Base-by-base conservation (phyloP, 805 yeast genomes). In the Tetrapisispora nanseiensis region DNA sequence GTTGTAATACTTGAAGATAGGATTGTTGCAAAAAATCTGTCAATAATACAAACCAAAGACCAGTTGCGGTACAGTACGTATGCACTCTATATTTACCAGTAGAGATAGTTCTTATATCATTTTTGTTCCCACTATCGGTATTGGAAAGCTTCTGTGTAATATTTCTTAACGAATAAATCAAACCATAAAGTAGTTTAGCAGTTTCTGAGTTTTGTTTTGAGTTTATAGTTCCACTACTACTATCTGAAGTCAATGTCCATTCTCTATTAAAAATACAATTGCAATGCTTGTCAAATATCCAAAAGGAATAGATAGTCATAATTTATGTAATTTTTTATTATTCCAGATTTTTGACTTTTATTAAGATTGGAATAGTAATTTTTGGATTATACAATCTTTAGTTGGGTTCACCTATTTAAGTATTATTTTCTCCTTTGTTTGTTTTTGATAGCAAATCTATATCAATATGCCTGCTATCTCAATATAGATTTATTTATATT, bases 231-330 rank as follows among this genome's bases (percentile, higher is more conserved):
- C 73, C 74, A 31, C 61, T 52, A 13, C 52, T 49, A 26, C 53
- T 49, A 37, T 54, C 54, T 18, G 59, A 40, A 18, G 56, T 52
- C 44, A 66, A 58, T 1, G 71, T 67, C 80, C 81, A 89, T 58
- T 85, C 94, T 41, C 94, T 69, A 48, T 76, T 75, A 63, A 76
- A 90, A 16, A 90, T 78, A 61, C 97, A 89, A 48, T 82, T 80
- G 63, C 97, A 85, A 64, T 90, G 97, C 58, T 92, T 74, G 60
- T 90, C 97, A 58, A 82, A 90, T 42, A 90, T 76, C 84, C 87
- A 85, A 57, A 89, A 82, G 10, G 95, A 84, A 65, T 81, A 80
- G 36, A 87, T 78, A 31, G 83, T 75, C 84, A 55, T 52, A 2
- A 9, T 33, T n/a, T 9, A 22, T 33, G 27, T 24, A 24, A 24